Evolutionary conservation across 805 yeast genomes (phyloP).

Genomic region (Candida maesae): DNA sequence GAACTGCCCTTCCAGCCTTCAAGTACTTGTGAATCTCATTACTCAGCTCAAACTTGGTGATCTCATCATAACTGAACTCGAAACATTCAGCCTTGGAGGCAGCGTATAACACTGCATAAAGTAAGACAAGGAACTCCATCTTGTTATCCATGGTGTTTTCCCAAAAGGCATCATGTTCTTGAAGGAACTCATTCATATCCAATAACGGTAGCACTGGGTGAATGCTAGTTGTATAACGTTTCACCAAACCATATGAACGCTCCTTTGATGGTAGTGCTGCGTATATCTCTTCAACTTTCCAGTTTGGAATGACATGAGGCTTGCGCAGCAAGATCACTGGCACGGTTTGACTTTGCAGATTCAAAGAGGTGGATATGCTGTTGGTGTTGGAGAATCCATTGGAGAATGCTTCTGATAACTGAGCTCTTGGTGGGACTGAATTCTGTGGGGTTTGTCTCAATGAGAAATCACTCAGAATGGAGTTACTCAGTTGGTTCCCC

Average conservation of each 20-base stretch:
- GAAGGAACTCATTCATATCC: conserved; percentile 41
- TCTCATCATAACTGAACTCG: conserved; percentile 44
- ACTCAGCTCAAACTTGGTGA: conserved; percentile 28
- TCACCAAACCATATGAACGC: conserved; percentile 43
- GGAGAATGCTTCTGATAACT: conserved; percentile 12
- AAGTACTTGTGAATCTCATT: conserved; percentile 48
- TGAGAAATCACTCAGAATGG: conserved; percentile 22
- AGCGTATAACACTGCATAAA: conserved; percentile 54
- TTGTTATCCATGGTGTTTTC: conserved; percentile 29
- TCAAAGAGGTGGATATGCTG: conserved; percentile 14
- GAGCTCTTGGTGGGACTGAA: conserved; percentile 15
- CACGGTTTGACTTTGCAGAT: conserved; percentile 20
- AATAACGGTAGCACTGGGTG: conserved; percentile 54
- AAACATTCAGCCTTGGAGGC: conserved; percentile 58
- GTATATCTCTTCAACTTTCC: conserved; percentile 33
- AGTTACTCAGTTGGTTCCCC: conserved; percentile 14
- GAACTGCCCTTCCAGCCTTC: conserved; percentile 46
- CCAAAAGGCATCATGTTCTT: conserved; percentile 50
- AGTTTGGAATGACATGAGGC: conserved; percentile 23
- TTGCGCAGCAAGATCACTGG: conserved; percentile 26
- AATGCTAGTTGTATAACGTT: conserved; percentile 47
- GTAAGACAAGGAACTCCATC: conserved; percentile 43
- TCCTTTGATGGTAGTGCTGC: conserved; percentile 43
- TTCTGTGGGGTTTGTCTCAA: conserved; percentile 22
- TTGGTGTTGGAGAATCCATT: conserved; percentile 12